These are phyloP conservation scores for Elongisporangium anandrum DNA, from an alignment of 352 stramenopile genomes.

Conservation along the genomic window DNA sequence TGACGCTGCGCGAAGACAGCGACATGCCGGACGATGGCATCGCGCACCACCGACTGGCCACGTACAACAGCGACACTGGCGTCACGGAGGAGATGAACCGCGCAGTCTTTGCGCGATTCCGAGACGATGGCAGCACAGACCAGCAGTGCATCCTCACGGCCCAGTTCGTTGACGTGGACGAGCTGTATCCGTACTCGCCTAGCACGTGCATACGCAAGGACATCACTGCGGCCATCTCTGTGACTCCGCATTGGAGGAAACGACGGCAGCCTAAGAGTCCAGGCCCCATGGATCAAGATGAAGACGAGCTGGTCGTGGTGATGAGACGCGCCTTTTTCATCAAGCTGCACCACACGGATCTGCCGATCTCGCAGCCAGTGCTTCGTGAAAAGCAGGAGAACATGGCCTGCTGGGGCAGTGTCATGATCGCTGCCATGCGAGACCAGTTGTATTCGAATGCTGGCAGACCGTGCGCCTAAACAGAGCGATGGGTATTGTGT, in stretches of 20 bases:
- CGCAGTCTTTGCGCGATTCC: conserved; percentile 26
- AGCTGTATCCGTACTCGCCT: conserved; percentile 26
- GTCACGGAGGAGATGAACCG: conserved; percentile 29
- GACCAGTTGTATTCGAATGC: conserved; percentile 13
- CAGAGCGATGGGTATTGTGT: no score
- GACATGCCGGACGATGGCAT: conserved; percentile 17
- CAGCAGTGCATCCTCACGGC: conserved; percentile 22
- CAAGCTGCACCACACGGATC: conserved; percentile 19
- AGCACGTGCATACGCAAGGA: conserved; percentile 18
- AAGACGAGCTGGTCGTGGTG: conserved; percentile 27
- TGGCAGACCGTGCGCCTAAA: no score
- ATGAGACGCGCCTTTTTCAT: conserved; percentile 24
- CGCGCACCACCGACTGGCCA: conserved; percentile 27
- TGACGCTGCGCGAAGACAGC: conserved; percentile 35
- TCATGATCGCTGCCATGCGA: conserved; percentile 22
- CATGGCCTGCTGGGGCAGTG: conserved; percentile 29
- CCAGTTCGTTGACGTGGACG: conserved; percentile 31
- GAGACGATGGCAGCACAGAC: conserved; percentile 11
- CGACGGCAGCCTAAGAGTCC: no score
- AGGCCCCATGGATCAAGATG: background rate
- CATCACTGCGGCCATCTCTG: conserved; percentile 17
- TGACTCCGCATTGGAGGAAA: background rate
- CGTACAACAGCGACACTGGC: conserved; percentile 21
- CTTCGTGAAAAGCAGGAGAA: conserved; percentile 29
- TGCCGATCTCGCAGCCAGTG: conserved; percentile 12